Percentiles rank a stretch among this genome's conserved stretches.
These are phyloP conservation scores for Dictyophora rubrovolvata DNA, from an alignment of 768 basidiomycete genomes.

Conservation along the genomic window DNA sequence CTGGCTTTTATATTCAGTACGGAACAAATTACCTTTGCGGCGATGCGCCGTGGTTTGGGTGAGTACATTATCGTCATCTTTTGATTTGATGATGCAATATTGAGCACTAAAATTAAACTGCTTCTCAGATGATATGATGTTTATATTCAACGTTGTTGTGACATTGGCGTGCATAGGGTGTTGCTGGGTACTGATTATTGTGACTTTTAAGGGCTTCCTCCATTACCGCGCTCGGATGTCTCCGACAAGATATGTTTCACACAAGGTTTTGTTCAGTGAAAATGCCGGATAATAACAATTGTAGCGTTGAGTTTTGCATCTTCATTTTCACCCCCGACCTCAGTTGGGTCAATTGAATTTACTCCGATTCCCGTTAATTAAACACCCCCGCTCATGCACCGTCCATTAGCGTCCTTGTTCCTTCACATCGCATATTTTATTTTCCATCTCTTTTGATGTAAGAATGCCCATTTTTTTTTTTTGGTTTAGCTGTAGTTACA, in stretches of 20 bases:
- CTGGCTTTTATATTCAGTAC: slow-evolving; percentile 83
- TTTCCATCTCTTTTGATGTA: background rate
- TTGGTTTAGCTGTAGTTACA: background rate
- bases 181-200: slow-evolving; percentile 68
- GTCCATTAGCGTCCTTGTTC: background rate
- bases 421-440: background rate
- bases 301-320: slow-evolving; percentile 17
- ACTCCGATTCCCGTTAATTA: too few relatives aligned
- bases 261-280: background rate
- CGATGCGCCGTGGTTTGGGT: slow-evolving; percentile 88
- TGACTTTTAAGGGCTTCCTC: slow-evolving; percentile 77
- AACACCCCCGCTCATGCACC: too few relatives aligned
- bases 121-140: slow-evolving; percentile 76
- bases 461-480: background rate
- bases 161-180: slow-evolving; percentile 81
- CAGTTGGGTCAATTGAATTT: too few relatives aligned
- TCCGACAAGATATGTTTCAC: slow-evolving; percentile 22
- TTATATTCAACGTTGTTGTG: slow-evolving; percentile 66
- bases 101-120: background rate
- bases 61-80: slow-evolving; percentile 17
- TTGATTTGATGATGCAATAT: background rate
- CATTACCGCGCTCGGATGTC: slow-evolving; percentile 30
- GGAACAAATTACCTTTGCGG: slow-evolving; percentile 82
- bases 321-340: slow-evolving; percentile 4
- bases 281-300: slow-evolving; percentile 26